Conservation (phyloP, 176 grass and related monocot species). For the Phyllostachys edulis region DNA sequence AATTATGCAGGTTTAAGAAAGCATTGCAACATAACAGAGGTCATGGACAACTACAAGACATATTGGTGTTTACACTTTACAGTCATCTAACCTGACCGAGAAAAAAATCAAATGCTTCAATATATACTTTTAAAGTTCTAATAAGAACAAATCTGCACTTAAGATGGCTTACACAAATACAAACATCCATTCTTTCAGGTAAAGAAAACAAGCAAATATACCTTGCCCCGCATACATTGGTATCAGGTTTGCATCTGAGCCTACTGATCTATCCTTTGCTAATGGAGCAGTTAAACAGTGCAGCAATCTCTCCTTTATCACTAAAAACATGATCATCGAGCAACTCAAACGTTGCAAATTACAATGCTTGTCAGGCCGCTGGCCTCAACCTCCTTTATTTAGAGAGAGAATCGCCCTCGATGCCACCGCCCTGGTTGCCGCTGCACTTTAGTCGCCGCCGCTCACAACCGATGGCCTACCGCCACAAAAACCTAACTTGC, state of each 20-base stretch:
- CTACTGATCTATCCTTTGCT: conserved; percentile 19
- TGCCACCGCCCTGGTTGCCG: no score
- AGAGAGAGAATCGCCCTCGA: not conserved
- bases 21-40: not conserved
- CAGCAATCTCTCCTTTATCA: conserved; percentile 9
- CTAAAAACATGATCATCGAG: not conserved
- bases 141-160: not conserved
- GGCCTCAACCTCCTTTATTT: conserved; percentile 26
- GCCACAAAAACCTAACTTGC: no score
- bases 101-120: not conserved
- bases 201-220: conserved; percentile 37
- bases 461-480: no score
- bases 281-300: conserved; percentile 11
- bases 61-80: not conserved
- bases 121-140: not conserved
- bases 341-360: conserved; percentile 24
- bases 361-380: conserved; percentile 27
- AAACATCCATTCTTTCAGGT: conserved; percentile 33
- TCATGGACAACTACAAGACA: not conserved
- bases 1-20: not conserved
- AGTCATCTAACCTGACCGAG: not conserved
- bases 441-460: no score
- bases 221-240: conserved; percentile 30
- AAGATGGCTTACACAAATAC: not conserved
- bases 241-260: conserved; percentile 32